phyloP scores from a whole-genome alignment of 148 eudicot species.

The Talinum fruticosum region DNA sequence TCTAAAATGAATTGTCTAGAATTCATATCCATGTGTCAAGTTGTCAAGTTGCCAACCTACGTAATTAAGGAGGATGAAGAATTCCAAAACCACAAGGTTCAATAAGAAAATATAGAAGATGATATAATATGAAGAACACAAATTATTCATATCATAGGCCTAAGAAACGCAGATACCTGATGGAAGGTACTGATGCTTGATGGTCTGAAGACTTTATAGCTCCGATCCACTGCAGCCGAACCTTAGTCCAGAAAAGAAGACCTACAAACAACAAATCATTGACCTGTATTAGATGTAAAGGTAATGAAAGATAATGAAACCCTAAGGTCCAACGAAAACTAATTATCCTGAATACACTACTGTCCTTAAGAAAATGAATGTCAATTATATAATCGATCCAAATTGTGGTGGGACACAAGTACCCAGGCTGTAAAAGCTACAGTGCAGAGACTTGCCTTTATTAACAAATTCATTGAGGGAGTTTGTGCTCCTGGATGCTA shows the following conservation, averaged over 20 bases:
- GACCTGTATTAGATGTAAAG: background rate
- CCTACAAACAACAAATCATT: slow-evolving; percentile 38
- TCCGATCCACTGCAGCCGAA: slow-evolving; percentile 66
- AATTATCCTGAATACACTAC: background rate
- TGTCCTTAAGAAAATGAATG: background rate
- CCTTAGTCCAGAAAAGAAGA: slow-evolving; percentile 64
- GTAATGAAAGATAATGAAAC: background rate
- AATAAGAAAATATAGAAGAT: too few relatives aligned
- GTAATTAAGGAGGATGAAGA: background rate
- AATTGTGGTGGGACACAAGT: background rate
- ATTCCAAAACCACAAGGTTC: background rate
- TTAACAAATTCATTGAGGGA: slow-evolving; percentile 56
- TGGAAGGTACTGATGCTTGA: slow-evolving; percentile 38
- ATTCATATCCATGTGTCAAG: background rate
- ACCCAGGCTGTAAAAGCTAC: background rate
- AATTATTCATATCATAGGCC: background rate
- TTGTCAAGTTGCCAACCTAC: background rate
- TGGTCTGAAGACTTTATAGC: slow-evolving; percentile 34
- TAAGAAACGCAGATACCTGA: slow-evolving; percentile 40
- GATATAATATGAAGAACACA: background rate
- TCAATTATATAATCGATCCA: background rate
- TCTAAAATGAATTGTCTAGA: background rate
- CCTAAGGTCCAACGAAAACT: background rate
- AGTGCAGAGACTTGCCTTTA: slow-evolving; percentile 49
- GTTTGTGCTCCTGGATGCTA: slow-evolving; percentile 33